These are phyloP conservation scores for Plasmodium vivax DNA, from an alignment of 169 alveolate genomes.

Conservation along the genomic window DNA sequence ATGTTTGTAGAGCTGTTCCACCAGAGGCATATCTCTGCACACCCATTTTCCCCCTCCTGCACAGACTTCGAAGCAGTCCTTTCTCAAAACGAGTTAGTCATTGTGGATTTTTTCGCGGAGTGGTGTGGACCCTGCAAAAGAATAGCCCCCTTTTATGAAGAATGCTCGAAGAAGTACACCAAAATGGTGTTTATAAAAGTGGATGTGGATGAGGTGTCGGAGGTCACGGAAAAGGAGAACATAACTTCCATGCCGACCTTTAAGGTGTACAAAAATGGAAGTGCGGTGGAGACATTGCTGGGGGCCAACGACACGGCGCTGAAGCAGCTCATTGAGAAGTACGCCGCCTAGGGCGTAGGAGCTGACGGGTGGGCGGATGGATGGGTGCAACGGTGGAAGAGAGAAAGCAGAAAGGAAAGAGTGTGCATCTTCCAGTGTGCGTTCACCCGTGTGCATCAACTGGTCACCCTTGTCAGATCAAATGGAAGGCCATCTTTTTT, in stretches of 20 bases:
- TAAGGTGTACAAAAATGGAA: constrained; percentile 84
- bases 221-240: constrained; percentile 80
- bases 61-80: constrained; percentile 82
- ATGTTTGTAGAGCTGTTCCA: not conserved
- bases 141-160: constrained; percentile 90
- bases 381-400: not conserved
- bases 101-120: constrained; percentile 96
- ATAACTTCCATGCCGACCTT: constrained; percentile 86
- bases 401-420: not conserved
- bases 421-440: not conserved
- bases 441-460: not conserved
- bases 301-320: constrained; percentile 83
- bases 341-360: constrained; percentile 30
- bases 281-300: constrained; percentile 78
- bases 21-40: not conserved
- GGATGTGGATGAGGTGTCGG: constrained; percentile 81
- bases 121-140: constrained; percentile 95
- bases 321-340: constrained; percentile 71
- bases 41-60: not conserved
- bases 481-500: not conserved
- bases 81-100: constrained; percentile 81
- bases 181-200: constrained; percentile 79
- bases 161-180: constrained; percentile 77
- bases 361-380: not conserved
- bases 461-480: not conserved